These are phyloP conservation scores for Akanthomyces muscarius DNA, from an alignment of 2,329 filamentous ascomycete species.

Conservation along the genomic window DNA sequence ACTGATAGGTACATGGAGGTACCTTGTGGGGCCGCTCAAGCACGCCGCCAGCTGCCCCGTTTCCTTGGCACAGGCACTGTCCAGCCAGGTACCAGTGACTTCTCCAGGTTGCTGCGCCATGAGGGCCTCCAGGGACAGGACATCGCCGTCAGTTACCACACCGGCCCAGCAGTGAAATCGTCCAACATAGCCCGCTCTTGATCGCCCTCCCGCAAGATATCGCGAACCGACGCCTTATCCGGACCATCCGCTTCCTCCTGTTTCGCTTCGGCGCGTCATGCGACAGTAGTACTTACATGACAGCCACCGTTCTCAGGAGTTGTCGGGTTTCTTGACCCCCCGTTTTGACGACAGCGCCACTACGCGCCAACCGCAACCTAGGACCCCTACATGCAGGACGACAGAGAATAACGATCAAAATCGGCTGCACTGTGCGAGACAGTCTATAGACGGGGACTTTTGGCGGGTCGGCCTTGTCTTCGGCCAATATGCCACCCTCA, in stretches of 20 bases:
- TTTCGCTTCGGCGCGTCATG: background rate
- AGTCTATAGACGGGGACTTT: conserved; percentile 24
- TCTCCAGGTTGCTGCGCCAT: conserved; percentile 13
- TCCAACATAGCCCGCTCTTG: background rate
- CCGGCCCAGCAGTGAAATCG: background rate
- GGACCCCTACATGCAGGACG: background rate
- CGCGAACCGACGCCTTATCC: background rate
- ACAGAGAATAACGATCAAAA: background rate
- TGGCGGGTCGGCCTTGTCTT: conserved; percentile 34
- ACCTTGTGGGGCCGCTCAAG: conserved; percentile 11
- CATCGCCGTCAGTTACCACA: conserved; percentile 11
- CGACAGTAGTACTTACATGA: conserved; percentile 12
- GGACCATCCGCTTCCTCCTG: background rate
- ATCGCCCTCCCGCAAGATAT: background rate
- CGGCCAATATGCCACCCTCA: conserved; percentile 37
- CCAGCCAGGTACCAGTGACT: conserved; percentile 16
- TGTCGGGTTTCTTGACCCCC: conserved; percentile 16
- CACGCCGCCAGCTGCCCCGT: conserved; percentile 4
- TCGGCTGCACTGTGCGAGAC: background rate
- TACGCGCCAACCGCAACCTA: conserved; percentile 7
- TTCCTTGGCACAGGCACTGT: conserved; percentile 7
- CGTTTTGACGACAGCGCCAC: conserved; percentile 11
- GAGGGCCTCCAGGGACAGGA: conserved; percentile 13
- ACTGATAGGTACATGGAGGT: conserved; percentile 9
- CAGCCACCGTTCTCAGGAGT: conserved; percentile 12